Evolutionary conservation across 495 filamentous ascomycete species (phyloP), one percentile per base, ranked within the genome.

Genomic region (Aspergillus egyptiacus): DNA sequence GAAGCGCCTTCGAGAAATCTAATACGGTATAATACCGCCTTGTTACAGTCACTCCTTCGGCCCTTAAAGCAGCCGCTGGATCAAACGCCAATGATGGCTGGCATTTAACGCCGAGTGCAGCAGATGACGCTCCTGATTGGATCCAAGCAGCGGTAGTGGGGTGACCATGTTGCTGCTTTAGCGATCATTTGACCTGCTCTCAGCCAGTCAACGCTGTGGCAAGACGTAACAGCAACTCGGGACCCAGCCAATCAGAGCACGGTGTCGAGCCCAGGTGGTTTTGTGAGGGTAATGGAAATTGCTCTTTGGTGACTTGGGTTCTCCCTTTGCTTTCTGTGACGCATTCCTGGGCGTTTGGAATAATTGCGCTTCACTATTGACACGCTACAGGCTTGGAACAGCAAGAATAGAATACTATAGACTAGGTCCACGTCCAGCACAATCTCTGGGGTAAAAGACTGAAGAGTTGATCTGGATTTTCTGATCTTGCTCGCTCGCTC

Each of bases 191-290:
- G 65, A 65, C 62, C 44, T 41, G 51, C 49, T 54, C 31, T n/a
- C n/a, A 28, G 42, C 39, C 53, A 46, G 17, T 51, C 49, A 47
- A 32, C 37, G 48, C 23, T 34, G 54, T 53, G 50, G 48, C 53
- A 42, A 61, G 56, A 72, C 68, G 69, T 70, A 72, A 72, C 54
- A 68, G 62, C 70, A 72, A 72, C 54, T 49, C 37, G 19, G 3
- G 2, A 2, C 2, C 7, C n/a, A 31, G 39, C 68, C 64, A 71
- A 66, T 69, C n/a, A 62, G 25, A 35, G 27, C 45, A 47, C 44
- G 49, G 25, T 36, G 44, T 25, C 38, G 20, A 36, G 9, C 24
- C 30, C 20, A 22, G 31, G 41, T 18, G 49, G 52, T 66, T 66
- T 64, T 50, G 47, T 64, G 63, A 55, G 63, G 56, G 61, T 66